Conservation (phyloP, 2,329 filamentous ascomycete species). For the Colletotrichum eremochloae region DNA sequence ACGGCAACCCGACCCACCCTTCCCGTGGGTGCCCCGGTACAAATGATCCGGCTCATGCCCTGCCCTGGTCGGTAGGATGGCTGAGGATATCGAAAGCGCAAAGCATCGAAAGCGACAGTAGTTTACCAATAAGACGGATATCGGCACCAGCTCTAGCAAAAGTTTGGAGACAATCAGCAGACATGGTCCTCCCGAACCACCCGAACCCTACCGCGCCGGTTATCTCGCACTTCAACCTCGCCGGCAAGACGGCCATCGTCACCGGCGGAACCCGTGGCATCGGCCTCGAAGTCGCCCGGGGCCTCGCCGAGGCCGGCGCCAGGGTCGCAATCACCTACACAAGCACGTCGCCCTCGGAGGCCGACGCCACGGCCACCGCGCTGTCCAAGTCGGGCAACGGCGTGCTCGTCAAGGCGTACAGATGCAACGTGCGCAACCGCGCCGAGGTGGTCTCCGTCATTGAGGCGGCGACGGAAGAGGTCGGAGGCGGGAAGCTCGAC, state of each 20-base stretch:
- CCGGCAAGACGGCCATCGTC: constrained; percentile 39
- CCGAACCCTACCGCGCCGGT: constrained; percentile 32
- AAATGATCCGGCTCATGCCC: constrained; percentile 20
- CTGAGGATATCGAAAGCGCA: not conserved
- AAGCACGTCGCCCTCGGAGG: constrained; percentile 36
- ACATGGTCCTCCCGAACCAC: constrained; percentile 36
- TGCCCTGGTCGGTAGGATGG: constrained; percentile 6
- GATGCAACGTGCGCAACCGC: constrained; percentile 53
- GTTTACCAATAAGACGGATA: not conserved
- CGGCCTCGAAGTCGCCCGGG: constrained; percentile 31
- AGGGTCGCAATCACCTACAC: constrained; percentile 38
- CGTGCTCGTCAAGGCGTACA: constrained; percentile 51
- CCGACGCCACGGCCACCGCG: constrained; percentile 28
- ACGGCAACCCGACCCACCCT: constrained; percentile 1
- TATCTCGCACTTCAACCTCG: constrained; percentile 37
- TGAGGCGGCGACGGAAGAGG: constrained; percentile 51
- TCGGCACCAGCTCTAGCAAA: not conserved
- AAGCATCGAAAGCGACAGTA: not conserved
- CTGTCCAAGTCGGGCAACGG: constrained; percentile 39
- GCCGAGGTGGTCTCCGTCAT: constrained; percentile 47
- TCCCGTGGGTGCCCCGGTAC: constrained; percentile 17
- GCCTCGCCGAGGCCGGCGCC: constrained; percentile 33
- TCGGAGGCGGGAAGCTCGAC: constrained; percentile 53
- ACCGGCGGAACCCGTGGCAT: constrained; percentile 38
- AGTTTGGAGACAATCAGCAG: not conserved